Evolutionary conservation across 169 alveolate genomes (phyloP).

Genomic region (Pseudocohnilembus persalinus): DNA sequence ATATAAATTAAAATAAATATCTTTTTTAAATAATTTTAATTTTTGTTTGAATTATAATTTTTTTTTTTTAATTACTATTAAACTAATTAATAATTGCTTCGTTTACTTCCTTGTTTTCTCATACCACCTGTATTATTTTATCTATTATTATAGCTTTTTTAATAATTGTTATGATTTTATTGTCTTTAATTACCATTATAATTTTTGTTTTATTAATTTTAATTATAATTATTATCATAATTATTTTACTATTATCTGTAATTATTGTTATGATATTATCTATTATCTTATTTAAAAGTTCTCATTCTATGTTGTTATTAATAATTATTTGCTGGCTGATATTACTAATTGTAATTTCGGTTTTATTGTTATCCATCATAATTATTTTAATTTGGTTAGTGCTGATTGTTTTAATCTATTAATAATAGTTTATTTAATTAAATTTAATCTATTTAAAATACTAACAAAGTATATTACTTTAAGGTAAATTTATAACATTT

Average conservation of each 20-base stretch:
- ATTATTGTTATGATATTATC: neutral
- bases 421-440: too few relatives aligned
- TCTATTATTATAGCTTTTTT: neutral
- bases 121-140: neutral
- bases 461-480: too few relatives aligned
- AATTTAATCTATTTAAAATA: neutral
- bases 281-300: neutral
- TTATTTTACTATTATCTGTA: neutral
- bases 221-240: too few relatives aligned
- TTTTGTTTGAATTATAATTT: neutral
- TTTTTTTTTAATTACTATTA: too few relatives aligned
- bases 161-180: too few relatives aligned
- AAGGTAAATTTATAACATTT: too few relatives aligned
- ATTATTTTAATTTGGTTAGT: too few relatives aligned
- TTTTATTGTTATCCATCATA: neutral
- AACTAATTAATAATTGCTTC: neutral
- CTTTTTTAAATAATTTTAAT: too few relatives aligned
- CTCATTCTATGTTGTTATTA: neutral
- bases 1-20: too few relatives aligned
- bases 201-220: too few relatives aligned
- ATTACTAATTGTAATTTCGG: neutral
- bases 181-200: neutral
- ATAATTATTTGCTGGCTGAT: neutral
- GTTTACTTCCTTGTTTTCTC: neutral
- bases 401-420: too few relatives aligned